Evolutionary conservation across 352 stramenopile genomes (phyloP).

Genomic region (Aphanomyces cochlioides): DNA sequence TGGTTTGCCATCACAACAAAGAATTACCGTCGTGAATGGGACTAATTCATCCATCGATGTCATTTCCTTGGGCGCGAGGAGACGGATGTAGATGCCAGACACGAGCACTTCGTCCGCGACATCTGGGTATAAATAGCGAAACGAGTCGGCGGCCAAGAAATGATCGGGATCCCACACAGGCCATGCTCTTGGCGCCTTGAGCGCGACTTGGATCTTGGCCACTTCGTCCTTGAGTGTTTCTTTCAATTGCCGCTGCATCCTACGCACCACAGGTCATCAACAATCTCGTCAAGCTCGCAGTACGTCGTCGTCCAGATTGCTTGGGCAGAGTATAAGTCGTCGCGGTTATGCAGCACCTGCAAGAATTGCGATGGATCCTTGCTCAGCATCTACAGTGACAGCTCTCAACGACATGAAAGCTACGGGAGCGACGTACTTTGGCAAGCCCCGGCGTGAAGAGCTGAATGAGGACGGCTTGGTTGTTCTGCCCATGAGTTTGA

Average conservation of each 20-base stretch:
- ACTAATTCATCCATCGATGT: background rate
- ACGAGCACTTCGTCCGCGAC: conserved; percentile 70
- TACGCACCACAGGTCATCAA: background rate
- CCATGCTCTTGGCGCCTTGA: conserved; percentile 49
- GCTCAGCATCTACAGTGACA: conserved; percentile 45
- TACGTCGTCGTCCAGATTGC: conserved; percentile 65
- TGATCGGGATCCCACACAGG: conserved; percentile 78
- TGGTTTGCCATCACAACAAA: background rate
- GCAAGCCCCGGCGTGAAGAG: conserved; percentile 76
- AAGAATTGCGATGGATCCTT: conserved; percentile 62
- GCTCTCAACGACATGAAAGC: background rate
- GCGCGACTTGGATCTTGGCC: conserved; percentile 55
- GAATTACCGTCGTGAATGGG: background rate
- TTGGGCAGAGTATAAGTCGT: conserved; percentile 61
- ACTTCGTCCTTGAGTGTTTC: conserved; percentile 55
- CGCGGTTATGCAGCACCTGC: conserved; percentile 47
- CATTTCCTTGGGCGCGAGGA: conserved; percentile 58
- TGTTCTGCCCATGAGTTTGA: background rate
- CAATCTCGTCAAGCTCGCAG: background rate
- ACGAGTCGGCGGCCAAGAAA: conserved; percentile 82
- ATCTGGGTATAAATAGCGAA: conserved; percentile 79
- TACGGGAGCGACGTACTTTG: conserved; percentile 38
- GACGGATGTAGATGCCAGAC: conserved; percentile 78
- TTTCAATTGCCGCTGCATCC: conserved; percentile 58
- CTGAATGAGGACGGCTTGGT: conserved; percentile 61